Base-by-base conservation (phyloP, 2,329 filamentous ascomycete species). In the Beauveria asiatica region DNA sequence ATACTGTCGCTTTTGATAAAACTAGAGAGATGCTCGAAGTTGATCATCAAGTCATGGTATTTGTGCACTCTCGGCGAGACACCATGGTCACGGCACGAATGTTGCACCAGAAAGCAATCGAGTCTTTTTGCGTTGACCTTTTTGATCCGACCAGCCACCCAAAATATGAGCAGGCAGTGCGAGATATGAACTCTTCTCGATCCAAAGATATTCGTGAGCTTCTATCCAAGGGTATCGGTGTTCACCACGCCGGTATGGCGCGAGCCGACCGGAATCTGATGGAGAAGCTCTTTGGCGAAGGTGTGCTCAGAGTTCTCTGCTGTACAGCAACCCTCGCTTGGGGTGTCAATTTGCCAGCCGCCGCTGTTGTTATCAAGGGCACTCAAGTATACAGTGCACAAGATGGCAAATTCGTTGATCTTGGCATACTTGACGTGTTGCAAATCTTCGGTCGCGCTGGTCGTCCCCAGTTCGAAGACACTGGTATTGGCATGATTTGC, bases 41-140 rank as follows among this genome's bases (percentile, higher is more conserved):
- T 61, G 92, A 90, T n/a, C 94, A 99, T 68, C 94, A 99, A 72
- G 83, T 99, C 65, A 99, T 99, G 95, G 93, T 99, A 0, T 99
- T 99, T 72, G 95, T 99, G 11, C 95, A 99, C 72, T 97, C 93
- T 1, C 83, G 94, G 27, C 92, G 96, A 70, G 95, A 99, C 67
- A 99, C 95, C 0, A 85, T 96, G 65, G 83, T 88, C 63, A 95
- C 93, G 1, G 92, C 94, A 50, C 88, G 89, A 65, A 90, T 88
- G 77, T 78, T 99, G 27, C 86, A 89, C 63, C 87, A 97, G 66
- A 92, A 94, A 78, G 94, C 94, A 1, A 78, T 85, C 2, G 92
- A 97, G 39, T 82, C 96, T 44, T 82, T 85, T 48, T 90, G 88
- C 64, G 77, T 85, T 11, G 89, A 96, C 61, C 79, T 99, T 0